phyloP scores from a whole-genome alignment of 306 rosid species.

The Sesbania bispinosa region DNA sequence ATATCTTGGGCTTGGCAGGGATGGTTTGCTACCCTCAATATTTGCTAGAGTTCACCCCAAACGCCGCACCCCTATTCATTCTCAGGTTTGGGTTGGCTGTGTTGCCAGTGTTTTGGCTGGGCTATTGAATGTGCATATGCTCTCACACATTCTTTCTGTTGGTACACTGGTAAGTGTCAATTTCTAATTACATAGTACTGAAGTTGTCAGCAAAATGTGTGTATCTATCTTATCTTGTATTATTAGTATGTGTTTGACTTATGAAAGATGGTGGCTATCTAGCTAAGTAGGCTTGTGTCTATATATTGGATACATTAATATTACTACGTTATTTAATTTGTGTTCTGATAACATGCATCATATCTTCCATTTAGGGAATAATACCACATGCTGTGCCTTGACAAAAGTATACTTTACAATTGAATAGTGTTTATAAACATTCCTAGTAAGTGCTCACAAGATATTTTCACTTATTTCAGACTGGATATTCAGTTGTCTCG shows the following conservation, averaged over 20 bases:
- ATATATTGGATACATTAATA: not conserved
- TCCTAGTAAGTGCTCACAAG: constrained; percentile 7
- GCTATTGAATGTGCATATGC: constrained; percentile 68
- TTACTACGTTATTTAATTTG: not conserved
- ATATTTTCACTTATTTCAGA: constrained; percentile 54
- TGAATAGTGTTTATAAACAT: constrained; percentile 5
- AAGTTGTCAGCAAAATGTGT: constrained; percentile 14
- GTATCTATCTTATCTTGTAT: constrained; percentile 3
- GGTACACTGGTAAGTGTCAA: constrained; percentile 79
- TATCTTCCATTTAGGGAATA: constrained; percentile 1
- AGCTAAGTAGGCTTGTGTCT: not conserved
- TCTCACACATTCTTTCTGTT: constrained; percentile 92
- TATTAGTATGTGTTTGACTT: not conserved
- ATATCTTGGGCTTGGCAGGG: constrained; percentile 98
- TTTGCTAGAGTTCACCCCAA: constrained; percentile 72
- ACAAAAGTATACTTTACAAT: not conserved
- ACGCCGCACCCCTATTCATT: constrained; percentile 80
- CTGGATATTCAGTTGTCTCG: constrained; percentile 98
- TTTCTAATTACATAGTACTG: constrained; percentile 11
- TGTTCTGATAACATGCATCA: not conserved
- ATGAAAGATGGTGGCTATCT: not conserved
- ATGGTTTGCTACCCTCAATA: constrained; percentile 81
- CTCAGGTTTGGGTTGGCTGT: constrained; percentile 93
- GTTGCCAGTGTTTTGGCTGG: constrained; percentile 84
- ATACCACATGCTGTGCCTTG: not conserved